phyloP scores from a whole-genome alignment of 192 early-diverging fungal genomes.

The Coemansia sp. region DNA sequence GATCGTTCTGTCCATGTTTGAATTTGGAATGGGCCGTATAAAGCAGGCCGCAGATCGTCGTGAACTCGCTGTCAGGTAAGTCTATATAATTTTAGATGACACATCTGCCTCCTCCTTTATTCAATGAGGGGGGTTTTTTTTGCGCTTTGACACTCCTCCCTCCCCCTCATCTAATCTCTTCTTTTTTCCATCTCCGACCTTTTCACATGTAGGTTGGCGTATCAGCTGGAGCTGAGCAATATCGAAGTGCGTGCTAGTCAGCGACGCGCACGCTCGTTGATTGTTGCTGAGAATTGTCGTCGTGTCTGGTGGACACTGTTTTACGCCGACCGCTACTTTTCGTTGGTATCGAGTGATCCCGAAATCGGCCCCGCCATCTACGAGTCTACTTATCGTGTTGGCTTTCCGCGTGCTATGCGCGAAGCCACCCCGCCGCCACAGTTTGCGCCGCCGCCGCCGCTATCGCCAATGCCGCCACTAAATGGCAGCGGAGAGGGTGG shows the following conservation, averaged over 20 bases:
- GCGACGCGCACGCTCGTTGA: conserved; percentile 54
- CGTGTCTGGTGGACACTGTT: conserved; percentile 58
- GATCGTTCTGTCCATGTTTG: conserved; percentile 56
- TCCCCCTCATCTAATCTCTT: background rate
- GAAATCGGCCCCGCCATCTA: conserved; percentile 46
- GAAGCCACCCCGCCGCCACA: conserved; percentile 50
- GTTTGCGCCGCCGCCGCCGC: conserved; percentile 45
- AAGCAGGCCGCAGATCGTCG: conserved; percentile 56
- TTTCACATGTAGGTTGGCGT: conserved; percentile 34
- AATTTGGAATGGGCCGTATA: conserved; percentile 54
- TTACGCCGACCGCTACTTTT: conserved; percentile 55
- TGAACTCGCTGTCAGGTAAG: conserved; percentile 55
- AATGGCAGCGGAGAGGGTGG: background rate
- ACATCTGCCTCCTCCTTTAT: background rate
- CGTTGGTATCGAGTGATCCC: conserved; percentile 49
- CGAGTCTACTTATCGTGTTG: conserved; percentile 53
- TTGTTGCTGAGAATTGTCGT: conserved; percentile 58
- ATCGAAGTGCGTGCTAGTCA: conserved; percentile 55
- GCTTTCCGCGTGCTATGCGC: conserved; percentile 54
- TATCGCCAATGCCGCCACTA: background rate
- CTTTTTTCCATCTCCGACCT: background rate
- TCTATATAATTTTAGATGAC: conserved; percentile 4
- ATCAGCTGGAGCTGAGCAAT: conserved; percentile 54
- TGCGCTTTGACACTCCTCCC: background rate
- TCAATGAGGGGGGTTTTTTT: too few species aligned